Conservation (phyloP, 768 basidiomycete genomes). For the Russula abietina region DNA sequence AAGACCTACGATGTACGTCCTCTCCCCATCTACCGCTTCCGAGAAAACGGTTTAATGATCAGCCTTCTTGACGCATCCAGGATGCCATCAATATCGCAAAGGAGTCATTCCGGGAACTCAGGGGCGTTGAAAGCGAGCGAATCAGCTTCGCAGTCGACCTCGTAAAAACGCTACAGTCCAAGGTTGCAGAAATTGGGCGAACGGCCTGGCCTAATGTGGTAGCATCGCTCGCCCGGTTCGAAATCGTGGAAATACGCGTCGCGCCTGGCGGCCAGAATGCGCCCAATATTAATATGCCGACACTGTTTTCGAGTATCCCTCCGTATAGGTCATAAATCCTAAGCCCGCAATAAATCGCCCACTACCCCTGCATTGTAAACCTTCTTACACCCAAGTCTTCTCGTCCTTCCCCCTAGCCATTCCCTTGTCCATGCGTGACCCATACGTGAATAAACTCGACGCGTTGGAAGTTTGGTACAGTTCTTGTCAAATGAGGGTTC, state of each 20-base stretch:
- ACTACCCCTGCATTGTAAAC: too few species aligned
- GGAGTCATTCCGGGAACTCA: slow-evolving; percentile 27
- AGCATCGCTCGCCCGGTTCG: slow-evolving; percentile 25
- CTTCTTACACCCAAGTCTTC: too few species aligned
- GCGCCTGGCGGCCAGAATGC: neutral
- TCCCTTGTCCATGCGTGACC: too few species aligned
- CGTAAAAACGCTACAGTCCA: slow-evolving; percentile 9
- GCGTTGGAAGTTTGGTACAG: too few species aligned
- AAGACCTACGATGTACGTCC: slow-evolving; percentile 25
- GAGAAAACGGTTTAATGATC: too few species aligned
- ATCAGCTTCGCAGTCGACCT: slow-evolving; percentile 27
- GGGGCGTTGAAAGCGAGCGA: slow-evolving; percentile 12
- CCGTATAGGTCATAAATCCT: too few species aligned
- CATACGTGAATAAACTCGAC: too few species aligned
- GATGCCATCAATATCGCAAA: slow-evolving; percentile 25
- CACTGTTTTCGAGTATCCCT: too few species aligned
- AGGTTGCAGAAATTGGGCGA: slow-evolving; percentile 26
- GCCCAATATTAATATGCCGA: too few species aligned
- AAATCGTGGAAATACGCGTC: slow-evolving; percentile 23
- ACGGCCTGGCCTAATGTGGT: slow-evolving; percentile 28
- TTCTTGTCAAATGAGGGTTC: too few species aligned
- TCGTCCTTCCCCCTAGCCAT: too few species aligned
- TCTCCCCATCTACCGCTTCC: neutral
- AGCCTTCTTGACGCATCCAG: slow-evolving; percentile 7
- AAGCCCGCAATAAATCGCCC: too few species aligned